phyloP scores from a whole-genome alignment of 2,329 filamentous ascomycete genomes.

The Alternaria rosae region DNA sequence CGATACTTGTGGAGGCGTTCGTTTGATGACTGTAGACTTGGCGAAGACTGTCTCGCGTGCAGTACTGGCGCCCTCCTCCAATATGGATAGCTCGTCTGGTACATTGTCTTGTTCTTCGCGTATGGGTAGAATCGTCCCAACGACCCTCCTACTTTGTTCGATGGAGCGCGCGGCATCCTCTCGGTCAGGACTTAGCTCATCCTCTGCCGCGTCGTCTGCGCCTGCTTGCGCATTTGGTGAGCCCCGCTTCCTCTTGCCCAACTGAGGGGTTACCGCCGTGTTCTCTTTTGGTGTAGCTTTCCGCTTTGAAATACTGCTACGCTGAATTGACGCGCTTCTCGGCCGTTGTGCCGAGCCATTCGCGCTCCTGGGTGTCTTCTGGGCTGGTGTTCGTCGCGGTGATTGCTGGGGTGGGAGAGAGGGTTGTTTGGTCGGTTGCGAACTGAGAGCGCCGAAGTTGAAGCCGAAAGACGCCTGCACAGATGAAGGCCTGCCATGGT shows the following conservation, averaged over 20 bases:
- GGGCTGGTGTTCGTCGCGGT: slow-evolving; percentile 35
- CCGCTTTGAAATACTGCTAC: slow-evolving; percentile 28
- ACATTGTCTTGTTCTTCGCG: slow-evolving; percentile 35
- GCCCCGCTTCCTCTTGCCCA: slow-evolving; percentile 47
- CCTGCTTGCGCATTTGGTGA: slow-evolving; percentile 22
- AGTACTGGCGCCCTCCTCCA: slow-evolving; percentile 28
- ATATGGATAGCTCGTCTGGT: slow-evolving; percentile 39
- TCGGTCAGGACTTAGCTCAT: slow-evolving; percentile 45
- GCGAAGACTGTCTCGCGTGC: slow-evolving; percentile 20
- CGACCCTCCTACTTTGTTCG: slow-evolving; percentile 37
- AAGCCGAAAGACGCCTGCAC: slow-evolving; percentile 61
- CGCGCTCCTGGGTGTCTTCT: slow-evolving; percentile 24
- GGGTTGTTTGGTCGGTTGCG: slow-evolving; percentile 31
- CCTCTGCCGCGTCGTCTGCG: slow-evolving; percentile 34
- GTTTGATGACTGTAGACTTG: slow-evolving; percentile 14
- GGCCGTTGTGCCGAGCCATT: slow-evolving; percentile 36
- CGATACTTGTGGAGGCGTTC: slow-evolving; percentile 19
- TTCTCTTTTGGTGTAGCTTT: slow-evolving; percentile 25
- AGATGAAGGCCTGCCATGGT: slow-evolving; percentile 54
- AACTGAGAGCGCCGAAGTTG: slow-evolving; percentile 35
- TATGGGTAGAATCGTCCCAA: slow-evolving; percentile 32
- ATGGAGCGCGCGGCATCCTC: slow-evolving; percentile 34
- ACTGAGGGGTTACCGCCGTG: slow-evolving; percentile 35
- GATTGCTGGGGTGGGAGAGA: slow-evolving; percentile 35
- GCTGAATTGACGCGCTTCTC: slow-evolving; percentile 40